Evolutionary conservation across 2,329 filamentous ascomycete species (phyloP).

Genomic region (Monosporascus cannonballus): DNA sequence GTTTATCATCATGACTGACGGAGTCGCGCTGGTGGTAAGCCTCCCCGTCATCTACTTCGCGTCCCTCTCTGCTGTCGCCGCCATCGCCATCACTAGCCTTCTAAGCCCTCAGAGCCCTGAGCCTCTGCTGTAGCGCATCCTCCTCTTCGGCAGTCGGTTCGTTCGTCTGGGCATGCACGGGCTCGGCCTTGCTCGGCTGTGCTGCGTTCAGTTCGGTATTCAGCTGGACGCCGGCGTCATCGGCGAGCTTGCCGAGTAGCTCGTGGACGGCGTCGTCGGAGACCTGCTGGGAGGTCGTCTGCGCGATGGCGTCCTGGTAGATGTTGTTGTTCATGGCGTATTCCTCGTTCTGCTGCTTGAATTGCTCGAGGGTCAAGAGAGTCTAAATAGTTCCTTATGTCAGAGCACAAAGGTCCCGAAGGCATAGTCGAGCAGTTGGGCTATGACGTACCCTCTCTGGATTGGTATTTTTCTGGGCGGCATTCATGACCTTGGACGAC

Average conservation of each 20-base stretch:
- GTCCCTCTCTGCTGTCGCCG: background rate
- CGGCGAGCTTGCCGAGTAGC: conserved; percentile 76
- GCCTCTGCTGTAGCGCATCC: conserved; percentile 61
- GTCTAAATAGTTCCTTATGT: conserved; percentile 30
- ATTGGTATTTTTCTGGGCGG: conserved; percentile 52
- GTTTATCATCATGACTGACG: background rate
- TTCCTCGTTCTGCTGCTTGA: conserved; percentile 57
- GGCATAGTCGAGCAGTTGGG: background rate
- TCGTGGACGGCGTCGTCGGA: conserved; percentile 81
- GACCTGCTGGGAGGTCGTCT: conserved; percentile 67
- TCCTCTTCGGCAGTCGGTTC: conserved; percentile 74
- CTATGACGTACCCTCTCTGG: conserved; percentile 43
- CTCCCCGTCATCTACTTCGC: background rate
- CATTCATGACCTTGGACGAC: conserved; percentile 51
- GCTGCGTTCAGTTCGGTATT: conserved; percentile 63
- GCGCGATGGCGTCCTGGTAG: conserved; percentile 79
- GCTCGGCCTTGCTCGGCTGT: conserved; percentile 51
- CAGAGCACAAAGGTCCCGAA: background rate
- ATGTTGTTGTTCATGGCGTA: conserved; percentile 63
- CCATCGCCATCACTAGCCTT: conserved; percentile 4
- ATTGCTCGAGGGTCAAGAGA: conserved; percentile 54
- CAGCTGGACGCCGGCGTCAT: conserved; percentile 81
- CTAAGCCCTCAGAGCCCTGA: conserved; percentile 50
- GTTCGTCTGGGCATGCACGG: conserved; percentile 40
- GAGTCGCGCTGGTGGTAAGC: too few species aligned